These are phyloP conservation scores for Colletotrichum liriopes DNA, from an alignment of 2,329 filamentous ascomycete species.

Conservation along the genomic window DNA sequence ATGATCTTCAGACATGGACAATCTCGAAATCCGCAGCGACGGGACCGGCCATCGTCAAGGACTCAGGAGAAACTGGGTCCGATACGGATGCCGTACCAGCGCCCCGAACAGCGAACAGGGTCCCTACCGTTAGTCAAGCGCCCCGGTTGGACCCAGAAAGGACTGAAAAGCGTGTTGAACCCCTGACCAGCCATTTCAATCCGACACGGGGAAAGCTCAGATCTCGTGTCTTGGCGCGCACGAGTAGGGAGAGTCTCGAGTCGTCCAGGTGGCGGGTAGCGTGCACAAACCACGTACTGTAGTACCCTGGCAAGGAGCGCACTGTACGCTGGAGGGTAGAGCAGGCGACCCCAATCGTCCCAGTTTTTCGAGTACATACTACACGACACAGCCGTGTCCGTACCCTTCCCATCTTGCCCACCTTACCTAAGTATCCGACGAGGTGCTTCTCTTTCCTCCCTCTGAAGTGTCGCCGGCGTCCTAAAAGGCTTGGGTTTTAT, in stretches of 20 bases:
- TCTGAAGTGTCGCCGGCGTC: neutral
- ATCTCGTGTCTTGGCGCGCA: constrained; percentile 36
- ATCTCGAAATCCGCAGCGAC: constrained; percentile 15
- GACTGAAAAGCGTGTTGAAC: constrained; percentile 15
- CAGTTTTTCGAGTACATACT: too few relatives aligned
- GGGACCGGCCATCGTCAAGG: constrained; percentile 18
- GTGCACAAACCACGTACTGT: too few relatives aligned
- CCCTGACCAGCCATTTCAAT: constrained; percentile 27
- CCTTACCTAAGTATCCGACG: constrained; percentile 3
- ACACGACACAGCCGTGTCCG: neutral
- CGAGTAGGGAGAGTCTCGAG: neutral
- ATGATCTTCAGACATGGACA: constrained; percentile 20
- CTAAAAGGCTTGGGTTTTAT: neutral
- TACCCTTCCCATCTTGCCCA: neutral
- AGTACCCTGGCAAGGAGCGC: too few relatives aligned
- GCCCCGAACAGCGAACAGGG: neutral
- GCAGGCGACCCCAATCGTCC: neutral
- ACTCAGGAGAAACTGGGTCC: constrained; percentile 17
- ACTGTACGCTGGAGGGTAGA: too few relatives aligned
- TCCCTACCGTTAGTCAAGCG: neutral
- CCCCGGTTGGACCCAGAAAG: constrained; percentile 3
- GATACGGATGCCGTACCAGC: neutral
- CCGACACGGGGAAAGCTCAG: constrained; percentile 34
- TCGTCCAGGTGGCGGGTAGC: too few relatives aligned
- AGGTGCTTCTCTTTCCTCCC: neutral